Evolutionary conservation across 169 alveolate species (phyloP).

Genomic region (Theileria luwenshuni): DNA sequence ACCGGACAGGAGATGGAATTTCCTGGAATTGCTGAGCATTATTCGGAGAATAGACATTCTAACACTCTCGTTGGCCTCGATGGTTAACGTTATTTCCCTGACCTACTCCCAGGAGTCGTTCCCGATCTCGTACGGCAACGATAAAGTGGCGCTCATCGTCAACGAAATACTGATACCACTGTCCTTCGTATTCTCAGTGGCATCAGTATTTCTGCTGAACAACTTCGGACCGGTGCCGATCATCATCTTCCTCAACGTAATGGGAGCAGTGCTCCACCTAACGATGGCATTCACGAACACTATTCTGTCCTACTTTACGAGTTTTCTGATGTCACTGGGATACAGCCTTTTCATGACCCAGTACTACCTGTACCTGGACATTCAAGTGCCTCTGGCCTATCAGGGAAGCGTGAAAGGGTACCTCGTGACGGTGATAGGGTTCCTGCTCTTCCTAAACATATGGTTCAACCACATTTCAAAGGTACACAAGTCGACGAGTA

Average conservation of each 20-base stretch:
- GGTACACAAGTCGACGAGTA: slow-evolving; percentile 14
- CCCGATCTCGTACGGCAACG: slow-evolving; percentile 37
- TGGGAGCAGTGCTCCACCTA: slow-evolving; percentile 38
- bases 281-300: slow-evolving; percentile 15
- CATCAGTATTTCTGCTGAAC: slow-evolving; percentile 44
- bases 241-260: slow-evolving; percentile 37
- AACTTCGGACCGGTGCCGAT: slow-evolving; percentile 32
- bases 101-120: slow-evolving; percentile 61
- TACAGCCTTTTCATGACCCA: slow-evolving; percentile 63
- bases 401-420: slow-evolving; percentile 66
- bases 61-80: slow-evolving; percentile 29
- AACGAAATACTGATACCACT: slow-evolving; percentile 51
- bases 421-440: slow-evolving; percentile 52
- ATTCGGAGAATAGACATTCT: slow-evolving; percentile 27
- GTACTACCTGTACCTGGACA: slow-evolving; percentile 51
- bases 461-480: slow-evolving; percentile 25
- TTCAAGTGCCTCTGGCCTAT: slow-evolving; percentile 49
- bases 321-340: slow-evolving; percentile 51
- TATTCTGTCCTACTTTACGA: slow-evolving; percentile 29
- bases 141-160: slow-evolving; percentile 36
- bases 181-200: slow-evolving; percentile 44
- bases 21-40: slow-evolving; percentile 18
- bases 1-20: slow-evolving; percentile 26
- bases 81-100: slow-evolving; percentile 48
- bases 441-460: slow-evolving; percentile 39